phyloP scores from a whole-genome alignment of 495 filamentous ascomycete species.

The Hyaloscypha variabilis region DNA sequence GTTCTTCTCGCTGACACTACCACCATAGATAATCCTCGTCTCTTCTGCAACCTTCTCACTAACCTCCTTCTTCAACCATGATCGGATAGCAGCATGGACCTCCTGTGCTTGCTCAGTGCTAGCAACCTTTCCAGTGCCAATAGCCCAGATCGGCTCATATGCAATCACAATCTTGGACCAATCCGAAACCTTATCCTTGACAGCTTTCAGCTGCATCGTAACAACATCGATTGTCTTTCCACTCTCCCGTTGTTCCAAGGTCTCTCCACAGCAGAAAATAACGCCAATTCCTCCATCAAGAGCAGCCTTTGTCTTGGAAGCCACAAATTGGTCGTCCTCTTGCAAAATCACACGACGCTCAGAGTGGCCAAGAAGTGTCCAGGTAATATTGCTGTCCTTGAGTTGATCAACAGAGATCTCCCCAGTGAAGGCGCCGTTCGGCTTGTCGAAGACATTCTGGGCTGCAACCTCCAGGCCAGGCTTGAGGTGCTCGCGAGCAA shows the following conservation, averaged over 20 bases:
- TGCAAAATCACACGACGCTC: constrained; percentile 86
- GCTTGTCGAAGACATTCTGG: constrained; percentile 96
- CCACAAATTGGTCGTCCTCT: constrained; percentile 85
- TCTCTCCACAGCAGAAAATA: constrained; percentile 96
- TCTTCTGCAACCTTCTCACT: constrained; percentile 70
- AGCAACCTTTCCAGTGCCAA: constrained; percentile 97
- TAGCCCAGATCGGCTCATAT: constrained; percentile 99
- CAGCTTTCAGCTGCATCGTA: constrained; percentile 73
- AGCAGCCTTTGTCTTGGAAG: constrained; percentile 89
- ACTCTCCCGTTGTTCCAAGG: constrained; percentile 85
- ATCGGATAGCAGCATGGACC: constrained; percentile 88
- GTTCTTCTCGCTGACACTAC: constrained; percentile 98
- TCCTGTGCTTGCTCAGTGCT: constrained; percentile 93
- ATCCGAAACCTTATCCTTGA: constrained; percentile 70
- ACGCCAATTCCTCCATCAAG: constrained; percentile 85
- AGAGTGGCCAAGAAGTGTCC: constrained; percentile 90
- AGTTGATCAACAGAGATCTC: constrained; percentile 93
- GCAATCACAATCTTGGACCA: constrained; percentile 96
- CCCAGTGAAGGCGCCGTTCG: constrained; percentile 95
- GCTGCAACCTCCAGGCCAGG: constrained; percentile 74
- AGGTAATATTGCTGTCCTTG: constrained; percentile 79
- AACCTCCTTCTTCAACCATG: constrained; percentile 80
- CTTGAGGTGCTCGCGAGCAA: constrained; percentile 72
- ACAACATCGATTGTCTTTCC: constrained; percentile 90
- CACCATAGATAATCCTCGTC: constrained; percentile 93